Conservation (phyloP, 75 land plant genomes). For the Cunninghamia lanceolata region DNA sequence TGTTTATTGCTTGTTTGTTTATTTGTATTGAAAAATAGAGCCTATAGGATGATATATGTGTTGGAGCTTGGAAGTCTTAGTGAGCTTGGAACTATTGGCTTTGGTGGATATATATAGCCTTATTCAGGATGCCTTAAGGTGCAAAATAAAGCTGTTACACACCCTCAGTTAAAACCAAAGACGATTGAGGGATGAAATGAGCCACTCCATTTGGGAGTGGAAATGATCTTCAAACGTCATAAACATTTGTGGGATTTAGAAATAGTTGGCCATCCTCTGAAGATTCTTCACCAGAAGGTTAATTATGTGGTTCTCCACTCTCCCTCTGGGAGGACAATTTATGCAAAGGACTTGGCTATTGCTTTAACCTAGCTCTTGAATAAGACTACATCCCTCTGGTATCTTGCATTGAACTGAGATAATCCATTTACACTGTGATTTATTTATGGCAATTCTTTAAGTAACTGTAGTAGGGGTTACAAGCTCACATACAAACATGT, state of each 20-base stretch:
- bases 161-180: not conserved
- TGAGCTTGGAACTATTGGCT: no score
- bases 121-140: not conserved
- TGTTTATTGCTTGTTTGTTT: not conserved
- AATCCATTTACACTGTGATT: no score
- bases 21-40: not conserved
- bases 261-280: not conserved
- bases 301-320: not conserved
- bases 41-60: no score
- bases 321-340: not conserved
- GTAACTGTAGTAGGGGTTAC: not conserved
- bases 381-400: not conserved
- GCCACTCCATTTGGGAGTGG: not conserved
- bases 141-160: not conserved
- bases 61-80: no score
- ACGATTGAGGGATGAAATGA: not conserved
- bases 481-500: not conserved
- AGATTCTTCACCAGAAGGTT: not conserved
- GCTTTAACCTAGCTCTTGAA: not conserved
- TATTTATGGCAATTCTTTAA: no score
- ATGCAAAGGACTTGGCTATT: not conserved
- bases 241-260: not conserved
- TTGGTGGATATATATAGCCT: no score
- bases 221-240: not conserved
- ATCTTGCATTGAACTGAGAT: no score